Base-by-base conservation (phyloP, 768 basidiomycete genomes). In the Termitomyces sp. region DNA sequence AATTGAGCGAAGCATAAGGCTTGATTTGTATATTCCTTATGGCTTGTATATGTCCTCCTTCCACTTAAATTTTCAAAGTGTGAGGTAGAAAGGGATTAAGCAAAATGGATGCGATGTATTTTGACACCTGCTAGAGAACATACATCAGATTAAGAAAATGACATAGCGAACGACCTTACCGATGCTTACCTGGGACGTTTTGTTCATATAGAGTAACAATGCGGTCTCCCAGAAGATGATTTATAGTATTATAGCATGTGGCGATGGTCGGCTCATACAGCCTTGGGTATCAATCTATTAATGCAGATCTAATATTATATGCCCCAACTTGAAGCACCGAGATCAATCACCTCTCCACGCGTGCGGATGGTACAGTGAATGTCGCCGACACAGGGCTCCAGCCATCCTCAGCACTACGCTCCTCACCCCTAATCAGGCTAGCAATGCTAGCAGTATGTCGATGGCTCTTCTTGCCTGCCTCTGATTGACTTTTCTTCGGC, bases 361-460 rank as follows among this genome's bases (percentile, higher is more conserved):
- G 60, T 9, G 48, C 20, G 20, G 53, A 38, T 32, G 62, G 57
- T 16, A 58, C 48, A 50, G 50, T 57, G 40, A 65, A 63, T 18
- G 46, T 77, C 12, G 67, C 78, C 64, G 63, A 64, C 56, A 90
- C 85, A 6, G 88, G 86, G 70, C 88, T 90, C 90, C 90, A 92
- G 2, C 87, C 89, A 63, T 90, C 91, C 65, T 86, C 88, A n/a
- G 82, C 83, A 30, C 77, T 73, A 50, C 88, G 72, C 64, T 92
- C 88, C 40, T 90, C 88, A 5, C 86, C 82, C 9, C 89, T 77
- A 55, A 92, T 90, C 58, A 92, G 71, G 66, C 88, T 91, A 13
- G 86, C 89, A 61, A 93, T 93, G 61, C 87, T 90, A 22, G 91
- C 91, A 1, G 90, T 92, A 67, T 92, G 91, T 36, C 82, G 74